Percentiles rank a stretch among this genome's conserved stretches.
Evolutionary conservation across 164 flowering plant genomes (phyloP).

Genomic region (Liquidambar formosana): DNA sequence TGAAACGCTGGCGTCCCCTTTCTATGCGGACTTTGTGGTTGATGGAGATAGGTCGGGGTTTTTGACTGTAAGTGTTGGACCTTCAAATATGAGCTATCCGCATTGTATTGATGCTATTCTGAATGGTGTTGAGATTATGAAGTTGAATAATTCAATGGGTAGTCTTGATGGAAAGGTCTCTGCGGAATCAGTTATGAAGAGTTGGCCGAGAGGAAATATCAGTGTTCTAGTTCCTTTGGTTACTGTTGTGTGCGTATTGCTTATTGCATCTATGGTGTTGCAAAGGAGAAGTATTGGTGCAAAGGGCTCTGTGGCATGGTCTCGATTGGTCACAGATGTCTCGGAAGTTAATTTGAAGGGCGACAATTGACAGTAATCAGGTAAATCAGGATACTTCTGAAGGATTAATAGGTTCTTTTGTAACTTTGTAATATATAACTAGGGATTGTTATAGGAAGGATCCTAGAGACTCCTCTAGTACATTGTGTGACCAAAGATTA

Average conservation of each 20-base stretch:
- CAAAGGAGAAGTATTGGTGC: conserved; percentile 32
- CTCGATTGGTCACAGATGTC: conserved; percentile 50
- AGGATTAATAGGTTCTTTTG: conserved; percentile 4
- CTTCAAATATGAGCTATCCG: conserved; percentile 49
- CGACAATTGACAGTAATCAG: conserved; percentile 19
- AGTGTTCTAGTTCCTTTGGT: conserved; percentile 40
- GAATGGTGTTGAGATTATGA: conserved; percentile 88
- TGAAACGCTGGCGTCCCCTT: conserved; percentile 62
- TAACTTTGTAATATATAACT: conserved; percentile 9
- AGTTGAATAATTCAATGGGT: conserved; percentile 68
- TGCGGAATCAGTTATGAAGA: conserved; percentile 34
- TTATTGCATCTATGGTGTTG: conserved; percentile 39
- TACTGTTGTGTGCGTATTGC: conserved; percentile 49
- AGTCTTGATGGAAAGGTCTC: conserved; percentile 63
- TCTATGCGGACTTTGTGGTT: conserved; percentile 74
- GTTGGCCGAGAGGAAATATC: conserved; percentile 32
- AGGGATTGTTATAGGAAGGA: not conserved
- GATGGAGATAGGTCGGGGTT: conserved; percentile 33
- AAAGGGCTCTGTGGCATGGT: conserved; percentile 45
- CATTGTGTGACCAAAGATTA: not conserved
- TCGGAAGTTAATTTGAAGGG: conserved; percentile 33
- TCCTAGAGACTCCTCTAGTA: not conserved
- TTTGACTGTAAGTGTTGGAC: conserved; percentile 65
- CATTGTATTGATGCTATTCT: conserved; percentile 58
- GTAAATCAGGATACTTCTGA: conserved; percentile 22